phyloP scores from a whole-genome alignment of 1,284 basidiomycete species.

The Puccinia triticina region DNA sequence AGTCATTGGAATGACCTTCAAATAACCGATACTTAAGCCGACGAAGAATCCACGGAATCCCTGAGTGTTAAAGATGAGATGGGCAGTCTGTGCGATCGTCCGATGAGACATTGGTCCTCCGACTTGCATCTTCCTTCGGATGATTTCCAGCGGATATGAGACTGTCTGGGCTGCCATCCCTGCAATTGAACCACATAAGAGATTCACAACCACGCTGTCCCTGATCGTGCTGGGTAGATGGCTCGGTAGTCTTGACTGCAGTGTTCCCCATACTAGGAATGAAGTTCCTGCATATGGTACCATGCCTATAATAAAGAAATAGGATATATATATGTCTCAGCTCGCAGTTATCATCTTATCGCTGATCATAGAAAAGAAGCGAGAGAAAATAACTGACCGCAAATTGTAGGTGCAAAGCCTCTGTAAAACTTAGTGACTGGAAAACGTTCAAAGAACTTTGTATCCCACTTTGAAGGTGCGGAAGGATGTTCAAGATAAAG shows the following conservation, averaged over 20 bases:
- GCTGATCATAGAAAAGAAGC: neutral
- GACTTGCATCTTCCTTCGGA: slow-evolving; percentile 92
- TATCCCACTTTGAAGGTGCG: slow-evolving; percentile 16
- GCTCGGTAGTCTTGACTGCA: slow-evolving; percentile 71
- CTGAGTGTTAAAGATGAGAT: slow-evolving; percentile 69
- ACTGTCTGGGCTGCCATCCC: slow-evolving; percentile 86
- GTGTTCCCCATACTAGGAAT: slow-evolving; percentile 87
- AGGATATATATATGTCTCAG: neutral
- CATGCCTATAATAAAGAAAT: slow-evolving; percentile 67
- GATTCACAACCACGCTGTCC: slow-evolving; percentile 61
- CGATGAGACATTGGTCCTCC: slow-evolving; percentile 66
- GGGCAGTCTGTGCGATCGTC: slow-evolving; percentile 64
- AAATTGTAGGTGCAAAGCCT: slow-evolving; percentile 86
- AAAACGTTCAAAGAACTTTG: slow-evolving; percentile 58
- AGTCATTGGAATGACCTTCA: slow-evolving; percentile 98
- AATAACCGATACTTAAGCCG: slow-evolving; percentile 86
- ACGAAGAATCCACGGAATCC: slow-evolving; percentile 92
- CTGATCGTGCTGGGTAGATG: slow-evolving; percentile 60
- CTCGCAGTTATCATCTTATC: neutral
- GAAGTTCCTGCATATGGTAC: slow-evolving; percentile 95
- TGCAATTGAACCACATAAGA: slow-evolving; percentile 84
- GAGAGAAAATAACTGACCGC: slow-evolving; percentile 55
- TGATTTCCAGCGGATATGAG: slow-evolving; percentile 94
- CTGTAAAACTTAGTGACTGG: slow-evolving; percentile 89
- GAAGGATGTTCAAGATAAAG: slow-evolving; percentile 70